These are phyloP conservation scores for Stropharia rugosoannulata DNA, from an alignment of 768 basidiomycete species.

Conservation along the genomic window DNA sequence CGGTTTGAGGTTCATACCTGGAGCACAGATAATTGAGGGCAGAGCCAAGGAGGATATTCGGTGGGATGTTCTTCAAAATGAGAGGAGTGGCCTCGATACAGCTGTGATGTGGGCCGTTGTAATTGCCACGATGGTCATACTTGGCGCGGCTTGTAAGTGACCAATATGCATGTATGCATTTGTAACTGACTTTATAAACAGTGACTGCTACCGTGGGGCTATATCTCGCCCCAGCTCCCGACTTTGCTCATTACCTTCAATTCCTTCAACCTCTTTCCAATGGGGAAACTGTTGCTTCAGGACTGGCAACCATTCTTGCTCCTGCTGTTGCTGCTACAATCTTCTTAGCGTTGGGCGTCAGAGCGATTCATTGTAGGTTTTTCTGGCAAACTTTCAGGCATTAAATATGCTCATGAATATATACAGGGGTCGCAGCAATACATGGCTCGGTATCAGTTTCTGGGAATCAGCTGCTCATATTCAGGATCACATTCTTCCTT, in stretches of 20 bases:
- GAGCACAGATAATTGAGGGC: slow-evolving; percentile 71
- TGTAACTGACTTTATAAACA: slow-evolving; percentile 25
- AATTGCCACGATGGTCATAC: slow-evolving; percentile 43
- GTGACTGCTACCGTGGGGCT: slow-evolving; percentile 74
- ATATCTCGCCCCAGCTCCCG: slow-evolving; percentile 65
- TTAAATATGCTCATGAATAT: slow-evolving; percentile 1
- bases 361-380: slow-evolving; percentile 55
- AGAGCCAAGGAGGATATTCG: slow-evolving; percentile 80
- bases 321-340: slow-evolving; percentile 62
- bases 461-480: slow-evolving; percentile 54
- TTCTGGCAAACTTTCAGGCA: neutral
- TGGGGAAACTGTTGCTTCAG: slow-evolving; percentile 51
- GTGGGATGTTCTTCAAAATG: slow-evolving; percentile 74
- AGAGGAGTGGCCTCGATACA: slow-evolving; percentile 43
- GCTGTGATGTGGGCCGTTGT: slow-evolving; percentile 60
- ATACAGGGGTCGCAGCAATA: slow-evolving; percentile 50
- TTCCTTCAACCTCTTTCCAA: slow-evolving; percentile 57
- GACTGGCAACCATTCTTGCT: slow-evolving; percentile 65
- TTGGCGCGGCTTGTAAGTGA: slow-evolving; percentile 62
- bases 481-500: slow-evolving; percentile 64
- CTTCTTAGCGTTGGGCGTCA: slow-evolving; percentile 55
- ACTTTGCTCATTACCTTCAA: slow-evolving; percentile 67
- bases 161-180: neutral
- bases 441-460: slow-evolving; percentile 65
- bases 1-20: slow-evolving; percentile 61